phyloP scores from a whole-genome alignment of 2,329 filamentous ascomycete species.

The Xylariaceae sp. region DNA sequence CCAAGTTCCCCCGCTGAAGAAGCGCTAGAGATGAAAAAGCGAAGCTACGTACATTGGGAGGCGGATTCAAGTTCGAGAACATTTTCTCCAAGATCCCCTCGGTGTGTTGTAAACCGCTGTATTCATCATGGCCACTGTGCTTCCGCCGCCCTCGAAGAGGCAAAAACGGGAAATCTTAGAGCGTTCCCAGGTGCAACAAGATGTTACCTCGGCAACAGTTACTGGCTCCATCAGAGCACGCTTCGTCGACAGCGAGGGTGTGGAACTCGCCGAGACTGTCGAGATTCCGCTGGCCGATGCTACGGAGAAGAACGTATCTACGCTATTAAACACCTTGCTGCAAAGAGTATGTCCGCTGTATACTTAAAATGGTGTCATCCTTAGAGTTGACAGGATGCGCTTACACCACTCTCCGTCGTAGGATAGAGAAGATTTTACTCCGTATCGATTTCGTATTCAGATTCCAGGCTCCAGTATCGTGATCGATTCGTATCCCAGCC shows the following conservation, averaged over 20 bases:
- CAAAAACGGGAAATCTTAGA: slow-evolving; percentile 73
- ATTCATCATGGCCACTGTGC: slow-evolving; percentile 65
- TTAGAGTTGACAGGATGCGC: too few relatives aligned
- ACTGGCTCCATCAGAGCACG: slow-evolving; percentile 77
- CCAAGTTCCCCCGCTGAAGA: slow-evolving; percentile 17
- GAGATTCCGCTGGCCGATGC: slow-evolving; percentile 79
- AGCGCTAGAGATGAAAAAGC: slow-evolving; percentile 1
- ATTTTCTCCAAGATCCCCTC: too few relatives aligned
- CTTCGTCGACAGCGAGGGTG: slow-evolving; percentile 74
- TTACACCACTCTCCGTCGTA: slow-evolving; percentile 12
- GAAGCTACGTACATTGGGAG: not conserved
- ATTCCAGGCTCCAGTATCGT: slow-evolving; percentile 48
- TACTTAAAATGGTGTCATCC: not conserved
- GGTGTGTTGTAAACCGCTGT: too few relatives aligned
- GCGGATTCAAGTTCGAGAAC: not conserved
- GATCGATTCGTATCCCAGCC: slow-evolving; percentile 49
- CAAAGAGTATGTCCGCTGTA: slow-evolving; percentile 55
- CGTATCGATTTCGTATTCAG: slow-evolving; percentile 57
- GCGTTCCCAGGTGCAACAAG: slow-evolving; percentile 67
- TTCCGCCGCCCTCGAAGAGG: slow-evolving; percentile 82
- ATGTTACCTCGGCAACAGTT: slow-evolving; percentile 62
- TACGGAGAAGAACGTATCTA: slow-evolving; percentile 81
- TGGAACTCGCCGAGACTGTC: slow-evolving; percentile 65
- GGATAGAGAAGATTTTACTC: slow-evolving; percentile 55
- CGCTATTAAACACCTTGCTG: slow-evolving; percentile 78